Evolutionary conservation across 768 basidiomycete species (phyloP).

Genomic region (Lentinus brumalis): DNA sequence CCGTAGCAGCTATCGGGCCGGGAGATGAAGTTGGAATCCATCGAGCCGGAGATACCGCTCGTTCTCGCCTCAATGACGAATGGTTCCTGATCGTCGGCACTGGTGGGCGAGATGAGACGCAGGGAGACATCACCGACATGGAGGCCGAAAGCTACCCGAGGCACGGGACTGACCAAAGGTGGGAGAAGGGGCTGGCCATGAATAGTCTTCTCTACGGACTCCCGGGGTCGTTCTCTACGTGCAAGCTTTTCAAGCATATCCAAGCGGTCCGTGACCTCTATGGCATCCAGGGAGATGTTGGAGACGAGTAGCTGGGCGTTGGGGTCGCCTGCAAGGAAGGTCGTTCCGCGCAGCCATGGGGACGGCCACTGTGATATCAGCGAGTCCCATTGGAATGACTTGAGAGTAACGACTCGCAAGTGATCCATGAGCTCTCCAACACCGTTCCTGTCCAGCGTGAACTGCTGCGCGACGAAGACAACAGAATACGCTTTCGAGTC

Average conservation of each 20-base stretch:
- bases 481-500: slow-evolving; percentile 51
- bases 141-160: slow-evolving; percentile 50
- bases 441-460: slow-evolving; percentile 47
- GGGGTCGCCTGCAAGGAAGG: slow-evolving; percentile 57
- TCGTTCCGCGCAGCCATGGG: slow-evolving; percentile 50
- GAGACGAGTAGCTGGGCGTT: slow-evolving; percentile 59
- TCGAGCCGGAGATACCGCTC: slow-evolving; percentile 49
- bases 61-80: slow-evolving; percentile 59
- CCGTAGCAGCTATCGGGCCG: slow-evolving; percentile 26
- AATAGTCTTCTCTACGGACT: slow-evolving; percentile 19
- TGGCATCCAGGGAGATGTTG: slow-evolving; percentile 30
- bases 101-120: slow-evolving; percentile 51
- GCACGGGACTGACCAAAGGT: slow-evolving; percentile 41
- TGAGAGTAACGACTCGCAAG: slow-evolving; percentile 45
- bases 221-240: slow-evolving; percentile 17
- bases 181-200: slow-evolving; percentile 28
- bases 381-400: slow-evolving; percentile 40
- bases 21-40: slow-evolving; percentile 44
- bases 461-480: slow-evolving; percentile 42
- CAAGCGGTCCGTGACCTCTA: slow-evolving; percentile 56
- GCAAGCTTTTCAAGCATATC: slow-evolving; percentile 48
- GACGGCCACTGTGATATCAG: slow-evolving; percentile 64
- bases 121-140: slow-evolving; percentile 51
- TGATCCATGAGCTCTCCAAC: slow-evolving; percentile 24
- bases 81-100: slow-evolving; percentile 40